Evolutionary conservation across 345 rosid species (phyloP).

Genomic region (Gossypium sturtianum): DNA sequence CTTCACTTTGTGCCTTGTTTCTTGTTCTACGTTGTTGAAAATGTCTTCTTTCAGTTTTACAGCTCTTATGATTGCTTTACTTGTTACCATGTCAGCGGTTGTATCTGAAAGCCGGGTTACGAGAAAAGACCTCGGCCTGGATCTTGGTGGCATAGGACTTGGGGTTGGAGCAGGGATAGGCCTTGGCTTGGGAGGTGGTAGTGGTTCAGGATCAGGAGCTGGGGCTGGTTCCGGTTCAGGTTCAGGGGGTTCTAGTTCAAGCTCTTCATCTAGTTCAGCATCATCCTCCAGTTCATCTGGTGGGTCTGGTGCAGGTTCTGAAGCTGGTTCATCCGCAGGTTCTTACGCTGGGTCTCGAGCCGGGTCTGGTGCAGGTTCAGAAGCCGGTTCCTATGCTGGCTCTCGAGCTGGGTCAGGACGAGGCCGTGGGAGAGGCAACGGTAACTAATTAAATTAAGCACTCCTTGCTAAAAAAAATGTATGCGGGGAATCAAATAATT

Average conservation of each 20-base stretch:
- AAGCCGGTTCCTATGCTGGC: slow-evolving; percentile 37
- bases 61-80: not conserved
- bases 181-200: slow-evolving; percentile 33
- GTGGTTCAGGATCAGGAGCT: slow-evolving; percentile 35
- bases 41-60: not conserved
- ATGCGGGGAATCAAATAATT: not conserved
- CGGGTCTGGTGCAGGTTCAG: slow-evolving; percentile 37
- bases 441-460: no score
- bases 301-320: slow-evolving; percentile 32
- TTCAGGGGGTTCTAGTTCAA: slow-evolving; percentile 35
- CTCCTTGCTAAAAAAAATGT: not conserved
- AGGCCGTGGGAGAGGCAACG: slow-evolving; percentile 6
- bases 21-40: not conserved
- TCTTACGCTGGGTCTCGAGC: slow-evolving; percentile 26
- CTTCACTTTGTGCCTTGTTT: not conserved
- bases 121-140: slow-evolving; percentile 35
- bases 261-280: slow-evolving; percentile 39
- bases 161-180: slow-evolving; percentile 33
- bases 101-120: slow-evolving; percentile 23
- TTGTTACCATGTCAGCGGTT: not conserved
- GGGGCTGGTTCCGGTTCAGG: slow-evolving; percentile 36
- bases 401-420: slow-evolving; percentile 40
- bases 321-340: slow-evolving; percentile 30
- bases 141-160: slow-evolving; percentile 1
- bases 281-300: slow-evolving; percentile 27